Evolutionary conservation across 495 filamentous ascomycete species (phyloP).

Genomic region (Aspergillus avenaceus): DNA sequence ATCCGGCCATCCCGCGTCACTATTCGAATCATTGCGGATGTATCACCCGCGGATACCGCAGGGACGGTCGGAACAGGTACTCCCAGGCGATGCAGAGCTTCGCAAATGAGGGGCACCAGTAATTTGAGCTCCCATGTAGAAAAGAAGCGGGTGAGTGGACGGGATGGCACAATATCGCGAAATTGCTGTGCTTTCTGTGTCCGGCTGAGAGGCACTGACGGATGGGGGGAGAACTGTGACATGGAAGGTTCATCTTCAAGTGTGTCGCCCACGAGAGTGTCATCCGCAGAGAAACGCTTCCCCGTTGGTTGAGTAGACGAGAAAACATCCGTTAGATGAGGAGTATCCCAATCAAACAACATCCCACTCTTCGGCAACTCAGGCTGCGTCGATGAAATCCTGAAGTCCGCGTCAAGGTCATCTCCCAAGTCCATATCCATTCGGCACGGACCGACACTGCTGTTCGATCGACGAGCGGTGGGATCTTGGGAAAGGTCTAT

Average conservation of each 20-base stretch:
- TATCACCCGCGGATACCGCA: constrained; percentile 38
- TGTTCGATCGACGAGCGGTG: constrained; percentile 31
- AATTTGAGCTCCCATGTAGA: constrained; percentile 73
- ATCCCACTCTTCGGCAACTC: constrained; percentile 65
- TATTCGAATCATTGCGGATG: constrained; percentile 61
- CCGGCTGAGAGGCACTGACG: constrained; percentile 70
- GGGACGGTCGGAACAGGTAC: constrained; percentile 61
- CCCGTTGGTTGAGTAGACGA: constrained; percentile 47
- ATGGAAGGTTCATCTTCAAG: constrained; percentile 87
- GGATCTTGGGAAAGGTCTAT: constrained; percentile 81
- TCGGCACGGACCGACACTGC: constrained; percentile 35
- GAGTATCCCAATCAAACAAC: constrained; percentile 75
- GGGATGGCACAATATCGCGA: constrained; percentile 77
- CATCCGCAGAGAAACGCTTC: constrained; percentile 27
- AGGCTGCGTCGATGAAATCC: constrained; percentile 72
- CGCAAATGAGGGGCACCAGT: constrained; percentile 72
- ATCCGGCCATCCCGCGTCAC: constrained; percentile 72
- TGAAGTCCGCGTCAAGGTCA: constrained; percentile 41
- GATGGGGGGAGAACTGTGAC: constrained; percentile 83
- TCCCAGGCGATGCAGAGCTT: constrained; percentile 77
- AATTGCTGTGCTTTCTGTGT: constrained; percentile 88
- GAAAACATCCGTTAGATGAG: constrained; percentile 50
- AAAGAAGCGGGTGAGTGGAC: constrained; percentile 86
- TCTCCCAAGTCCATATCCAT: constrained; percentile 55
- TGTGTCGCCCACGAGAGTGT: constrained; percentile 48